Conservation (phyloP, 306 rosid genomes). For the Casuarina cunninghamiana region DNA sequence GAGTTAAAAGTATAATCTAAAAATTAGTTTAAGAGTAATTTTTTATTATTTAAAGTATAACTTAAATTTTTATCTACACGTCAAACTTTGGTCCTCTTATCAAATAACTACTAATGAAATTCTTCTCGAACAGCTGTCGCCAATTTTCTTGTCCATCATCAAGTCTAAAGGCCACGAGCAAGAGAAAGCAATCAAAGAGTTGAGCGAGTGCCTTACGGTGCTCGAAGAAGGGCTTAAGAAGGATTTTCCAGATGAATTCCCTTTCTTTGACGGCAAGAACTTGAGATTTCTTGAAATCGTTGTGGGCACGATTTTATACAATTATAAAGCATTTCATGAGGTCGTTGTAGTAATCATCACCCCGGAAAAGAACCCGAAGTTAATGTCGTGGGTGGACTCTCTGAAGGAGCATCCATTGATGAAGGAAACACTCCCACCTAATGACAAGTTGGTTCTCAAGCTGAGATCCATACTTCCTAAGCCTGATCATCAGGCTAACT, state of each 20-base stretch:
- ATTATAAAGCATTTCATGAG: constrained; percentile 36
- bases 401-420: constrained; percentile 39
- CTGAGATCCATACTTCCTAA: neutral
- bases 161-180: constrained; percentile 30
- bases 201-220: constrained; percentile 14
- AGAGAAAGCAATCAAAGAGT: constrained; percentile 29
- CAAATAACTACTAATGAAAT: too few relatives aligned
- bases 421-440: constrained; percentile 44
- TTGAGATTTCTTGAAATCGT: constrained; percentile 41
- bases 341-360: constrained; percentile 9
- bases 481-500: neutral
- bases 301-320: constrained; percentile 33
- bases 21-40: too few relatives aligned
- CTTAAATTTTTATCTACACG: too few relatives aligned
- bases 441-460: constrained; percentile 35
- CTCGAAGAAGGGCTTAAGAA: constrained; percentile 45
- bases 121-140: constrained; percentile 16
- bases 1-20: too few relatives aligned
- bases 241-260: constrained; percentile 27
- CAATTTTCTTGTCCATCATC: neutral
- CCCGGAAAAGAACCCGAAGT: constrained; percentile 16
- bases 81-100: too few relatives aligned
- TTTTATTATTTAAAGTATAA: too few relatives aligned
- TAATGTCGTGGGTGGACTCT: constrained; percentile 42
- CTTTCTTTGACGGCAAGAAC: constrained; percentile 14